Conservation (phyloP, 169 alveolate genomes). For the Blepharisma undulans region DNA sequence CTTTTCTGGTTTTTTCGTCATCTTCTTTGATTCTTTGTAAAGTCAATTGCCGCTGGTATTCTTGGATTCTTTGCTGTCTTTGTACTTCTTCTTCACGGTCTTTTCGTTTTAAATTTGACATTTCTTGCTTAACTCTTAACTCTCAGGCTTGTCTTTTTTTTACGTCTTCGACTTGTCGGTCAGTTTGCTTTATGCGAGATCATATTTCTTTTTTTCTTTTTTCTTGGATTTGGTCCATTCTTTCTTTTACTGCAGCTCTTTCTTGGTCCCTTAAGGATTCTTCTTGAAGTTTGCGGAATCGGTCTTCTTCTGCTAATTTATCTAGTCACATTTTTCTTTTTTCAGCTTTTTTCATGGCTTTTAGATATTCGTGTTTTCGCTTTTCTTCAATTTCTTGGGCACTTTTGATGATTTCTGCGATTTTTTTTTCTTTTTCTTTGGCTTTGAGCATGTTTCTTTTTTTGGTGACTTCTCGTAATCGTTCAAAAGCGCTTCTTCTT, state of each 20-base stretch:
- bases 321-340: neutral
- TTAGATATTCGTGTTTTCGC: slow-evolving; percentile 52
- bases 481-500: slow-evolving; percentile 53
- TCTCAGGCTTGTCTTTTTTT: slow-evolving; percentile 40
- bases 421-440: slow-evolving; percentile 37
- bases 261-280: neutral
- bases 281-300: neutral
- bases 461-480: slow-evolving; percentile 45
- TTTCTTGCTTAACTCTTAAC: slow-evolving; percentile 53
- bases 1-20: slow-evolving; percentile 47
- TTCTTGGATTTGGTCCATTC: slow-evolving; percentile 48
- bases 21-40: slow-evolving; percentile 53
- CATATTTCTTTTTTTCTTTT: slow-evolving; percentile 47
- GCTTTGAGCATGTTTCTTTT: slow-evolving; percentile 41
- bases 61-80: slow-evolving; percentile 59
- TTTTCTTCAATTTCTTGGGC: slow-evolving; percentile 51
- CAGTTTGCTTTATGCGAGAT: slow-evolving; percentile 51
- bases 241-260: slow-evolving; percentile 23
- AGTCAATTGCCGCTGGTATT: slow-evolving; percentile 56
- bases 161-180: slow-evolving; percentile 48
- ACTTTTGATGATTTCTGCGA: slow-evolving; percentile 47
- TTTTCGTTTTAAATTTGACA: slow-evolving; percentile 56
- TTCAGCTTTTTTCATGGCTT: slow-evolving; percentile 25
- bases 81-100: slow-evolving; percentile 71
- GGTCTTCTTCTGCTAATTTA: neutral